A percentile compares a stretch with the other conserved stretches of the same genome.
These are phyloP conservation scores for Saposhnikovia divaricata DNA, from an alignment of 129 eudicot genomes.

Conservation along the genomic window DNA sequence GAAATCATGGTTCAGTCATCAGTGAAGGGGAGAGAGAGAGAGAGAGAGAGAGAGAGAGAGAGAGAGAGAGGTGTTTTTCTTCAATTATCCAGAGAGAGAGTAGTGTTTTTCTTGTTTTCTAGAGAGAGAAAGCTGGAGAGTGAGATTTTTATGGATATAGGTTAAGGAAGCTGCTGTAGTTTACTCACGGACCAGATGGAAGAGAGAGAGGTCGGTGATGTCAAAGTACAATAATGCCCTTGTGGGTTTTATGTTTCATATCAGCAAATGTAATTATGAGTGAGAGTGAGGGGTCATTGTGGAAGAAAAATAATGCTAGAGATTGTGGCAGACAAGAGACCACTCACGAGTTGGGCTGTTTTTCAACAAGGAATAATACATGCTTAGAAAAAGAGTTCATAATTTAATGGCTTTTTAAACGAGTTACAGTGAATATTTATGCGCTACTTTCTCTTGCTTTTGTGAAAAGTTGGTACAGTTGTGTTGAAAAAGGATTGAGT, in stretches of 20 bases:
- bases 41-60: slow-evolving; percentile 16
- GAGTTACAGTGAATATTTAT: not conserved
- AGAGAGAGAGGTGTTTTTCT: not conserved
- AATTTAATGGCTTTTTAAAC: not conserved
- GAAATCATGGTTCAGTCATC: slow-evolving; percentile 8
- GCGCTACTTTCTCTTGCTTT: not conserved
- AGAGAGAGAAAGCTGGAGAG: slow-evolving; percentile 20
- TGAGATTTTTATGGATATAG: slow-evolving; percentile 11
- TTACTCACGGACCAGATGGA: slow-evolving; percentile 18
- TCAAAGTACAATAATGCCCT: not conserved
- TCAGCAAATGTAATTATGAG: not conserved
- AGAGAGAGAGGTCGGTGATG: not conserved
- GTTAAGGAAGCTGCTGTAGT: slow-evolving; percentile 16
- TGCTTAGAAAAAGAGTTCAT: not conserved
- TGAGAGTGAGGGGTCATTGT: not conserved
- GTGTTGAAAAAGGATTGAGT: not conserved
- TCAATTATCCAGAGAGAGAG: not conserved
- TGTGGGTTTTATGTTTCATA: too few relatives aligned
- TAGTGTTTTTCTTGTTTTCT: not conserved
- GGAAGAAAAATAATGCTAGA: not conserved
- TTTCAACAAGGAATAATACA: slow-evolving; percentile 3
- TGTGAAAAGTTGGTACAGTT: not conserved
- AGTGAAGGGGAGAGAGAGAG: not conserved
- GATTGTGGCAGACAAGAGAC: slow-evolving; percentile 26
- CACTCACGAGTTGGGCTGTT: slow-evolving; percentile 7